Evolutionary conservation across 805 yeast genomes (phyloP).

Genomic region (Kodamaea fukazawae): DNA sequence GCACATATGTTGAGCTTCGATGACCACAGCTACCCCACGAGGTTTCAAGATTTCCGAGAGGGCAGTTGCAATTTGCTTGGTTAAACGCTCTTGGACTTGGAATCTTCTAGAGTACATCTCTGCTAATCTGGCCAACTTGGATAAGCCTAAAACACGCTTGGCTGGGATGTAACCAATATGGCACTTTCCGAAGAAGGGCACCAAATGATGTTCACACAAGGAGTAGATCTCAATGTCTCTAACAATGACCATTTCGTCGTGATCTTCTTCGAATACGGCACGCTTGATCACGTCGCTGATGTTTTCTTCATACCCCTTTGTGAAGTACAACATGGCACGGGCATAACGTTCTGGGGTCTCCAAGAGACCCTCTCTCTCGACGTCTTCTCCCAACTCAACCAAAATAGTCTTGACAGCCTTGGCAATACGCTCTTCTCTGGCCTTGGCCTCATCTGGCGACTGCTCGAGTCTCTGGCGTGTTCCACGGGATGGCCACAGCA

Average conservation of each 20-base stretch:
- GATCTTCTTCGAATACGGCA: slow-evolving; percentile 97
- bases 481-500: slow-evolving; percentile 92
- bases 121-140: slow-evolving; percentile 91
- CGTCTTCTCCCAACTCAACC: slow-evolving; percentile 88
- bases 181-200: slow-evolving; percentile 95
- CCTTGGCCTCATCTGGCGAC: slow-evolving; percentile 58
- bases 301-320: slow-evolving; percentile 95
- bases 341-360: slow-evolving; percentile 98
- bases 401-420: slow-evolving; percentile 77
- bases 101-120: slow-evolving; percentile 95
- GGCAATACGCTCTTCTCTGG: slow-evolving; percentile 75
- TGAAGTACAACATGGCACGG: slow-evolving; percentile 90
- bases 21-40: slow-evolving; percentile 96
- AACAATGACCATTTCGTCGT: slow-evolving; percentile 98
- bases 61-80: slow-evolving; percentile 97
- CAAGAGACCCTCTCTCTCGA: slow-evolving; percentile 78
- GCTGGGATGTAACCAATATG: slow-evolving; percentile 98
- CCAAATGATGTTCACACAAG: slow-evolving; percentile 95
- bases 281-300: slow-evolving; percentile 87
- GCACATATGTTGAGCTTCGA: slow-evolving; percentile 98
- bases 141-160: slow-evolving; percentile 85
- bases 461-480: slow-evolving; percentile 76
- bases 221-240: slow-evolving; percentile 90
- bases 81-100: slow-evolving; percentile 96
- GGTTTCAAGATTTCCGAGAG: slow-evolving; percentile 87